A percentile compares a stretch with the other conserved stretches of the same genome.
These are phyloP conservation scores for Handroanthus guayacan DNA, from an alignment of 257 asterid species.

Conservation along the genomic window DNA sequence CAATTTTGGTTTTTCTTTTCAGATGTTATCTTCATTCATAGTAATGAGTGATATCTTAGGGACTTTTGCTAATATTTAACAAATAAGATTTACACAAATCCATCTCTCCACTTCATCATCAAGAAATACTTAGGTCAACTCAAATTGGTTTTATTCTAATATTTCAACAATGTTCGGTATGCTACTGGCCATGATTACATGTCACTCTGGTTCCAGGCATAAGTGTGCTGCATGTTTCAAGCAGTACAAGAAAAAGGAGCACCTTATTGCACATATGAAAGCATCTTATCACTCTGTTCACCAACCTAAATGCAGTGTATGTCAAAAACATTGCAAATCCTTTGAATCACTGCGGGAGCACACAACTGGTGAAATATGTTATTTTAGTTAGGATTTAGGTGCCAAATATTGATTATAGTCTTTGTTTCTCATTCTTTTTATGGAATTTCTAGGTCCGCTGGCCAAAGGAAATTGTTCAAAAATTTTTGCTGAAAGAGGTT, in stretches of 20 bases:
- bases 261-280: conserved; percentile 60
- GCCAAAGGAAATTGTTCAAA: conserved; percentile 56
- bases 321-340: conserved; percentile 59
- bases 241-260: conserved; percentile 65
- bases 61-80: background rate
- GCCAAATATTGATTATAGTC: conserved; percentile 25
- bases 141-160: background rate
- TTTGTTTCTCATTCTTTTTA: conserved; percentile 27
- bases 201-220: conserved; percentile 49
- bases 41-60: background rate
- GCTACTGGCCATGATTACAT: conserved; percentile 11
- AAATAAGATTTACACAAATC: background rate
- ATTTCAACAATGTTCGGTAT: conserved; percentile 3
- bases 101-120: background rate
- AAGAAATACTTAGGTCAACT: background rate
- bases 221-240: conserved; percentile 66
- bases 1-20: conserved; percentile 6
- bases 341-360: conserved; percentile 66
- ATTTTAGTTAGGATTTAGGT: conserved; percentile 7
- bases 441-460: conserved; percentile 47
- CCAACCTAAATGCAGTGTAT: conserved; percentile 61
- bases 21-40: conserved; percentile 20
- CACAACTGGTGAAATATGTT: conserved; percentile 44
- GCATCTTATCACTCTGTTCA: conserved; percentile 56
- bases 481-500: conserved; percentile 54